A percentile compares a stretch with the other conserved stretches of the same genome.
Conservation (phyloP, 192 early-diverging fungal species). For the Coemansia sp. region DNA sequence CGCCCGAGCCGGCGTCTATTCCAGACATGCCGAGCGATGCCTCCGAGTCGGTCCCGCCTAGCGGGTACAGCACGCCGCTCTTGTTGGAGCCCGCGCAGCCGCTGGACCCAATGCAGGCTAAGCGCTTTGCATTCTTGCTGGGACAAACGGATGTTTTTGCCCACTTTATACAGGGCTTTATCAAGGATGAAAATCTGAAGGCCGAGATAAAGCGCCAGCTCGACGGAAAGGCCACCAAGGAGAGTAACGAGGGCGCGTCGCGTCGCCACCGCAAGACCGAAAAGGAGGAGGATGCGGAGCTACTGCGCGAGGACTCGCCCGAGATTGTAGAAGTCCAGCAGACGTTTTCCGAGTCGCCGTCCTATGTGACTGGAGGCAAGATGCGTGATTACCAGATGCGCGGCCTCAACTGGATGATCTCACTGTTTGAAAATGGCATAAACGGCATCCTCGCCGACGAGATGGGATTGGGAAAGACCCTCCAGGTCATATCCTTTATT, state of each 20-base stretch:
- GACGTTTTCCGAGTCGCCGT: slow-evolving; percentile 89
- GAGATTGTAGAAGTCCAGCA: slow-evolving; percentile 57
- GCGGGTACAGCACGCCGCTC: slow-evolving; percentile 52
- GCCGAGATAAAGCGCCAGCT: slow-evolving; percentile 51
- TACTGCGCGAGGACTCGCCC: slow-evolving; percentile 78
- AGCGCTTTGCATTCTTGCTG: slow-evolving; percentile 57
- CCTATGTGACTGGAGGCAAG: slow-evolving; percentile 86
- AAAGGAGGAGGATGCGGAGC: slow-evolving; percentile 96
- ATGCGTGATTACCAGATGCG: slow-evolving; percentile 97
- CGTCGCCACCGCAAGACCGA: slow-evolving; percentile 93
- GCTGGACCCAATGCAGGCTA: slow-evolving; percentile 51
- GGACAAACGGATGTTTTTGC: slow-evolving; percentile 74
- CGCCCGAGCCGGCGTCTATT: neutral
- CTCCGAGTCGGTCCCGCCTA: slow-evolving; percentile 49
- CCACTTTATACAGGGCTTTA: slow-evolving; percentile 67
- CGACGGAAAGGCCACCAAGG: slow-evolving; percentile 44
- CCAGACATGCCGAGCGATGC: slow-evolving; percentile 20
- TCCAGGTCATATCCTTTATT: slow-evolving; percentile 96
- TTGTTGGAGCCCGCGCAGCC: slow-evolving; percentile 32
- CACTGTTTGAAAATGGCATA: slow-evolving; percentile 95
- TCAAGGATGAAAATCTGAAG: slow-evolving; percentile 59
- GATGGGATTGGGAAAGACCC: slow-evolving; percentile 97
- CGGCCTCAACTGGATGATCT: slow-evolving; percentile 98
- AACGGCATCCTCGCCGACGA: slow-evolving; percentile 99
- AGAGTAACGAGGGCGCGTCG: slow-evolving; percentile 37